Percentiles rank a stretch among this genome's conserved stretches.
Evolutionary conservation across 2,329 filamentous ascomycete species (phyloP).

Genomic region (Didymella arachidicola): DNA sequence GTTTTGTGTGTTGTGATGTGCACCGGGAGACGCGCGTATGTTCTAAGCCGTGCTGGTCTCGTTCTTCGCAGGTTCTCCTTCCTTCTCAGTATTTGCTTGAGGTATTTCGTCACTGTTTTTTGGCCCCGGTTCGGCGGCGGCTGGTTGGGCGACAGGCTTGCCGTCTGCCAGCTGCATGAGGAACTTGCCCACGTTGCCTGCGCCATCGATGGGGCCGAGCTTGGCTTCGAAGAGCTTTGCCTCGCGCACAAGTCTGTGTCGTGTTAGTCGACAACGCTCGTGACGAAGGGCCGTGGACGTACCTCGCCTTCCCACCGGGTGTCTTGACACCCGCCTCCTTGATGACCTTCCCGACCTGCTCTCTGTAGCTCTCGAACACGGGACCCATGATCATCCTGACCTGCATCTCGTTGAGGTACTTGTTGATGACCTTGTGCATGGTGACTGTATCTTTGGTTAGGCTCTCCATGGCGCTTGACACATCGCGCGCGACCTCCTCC

Average conservation of each 20-base stretch:
- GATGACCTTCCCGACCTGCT: slow-evolving; percentile 78
- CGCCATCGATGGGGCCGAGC: slow-evolving; percentile 80
- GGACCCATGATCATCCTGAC: slow-evolving; percentile 85
- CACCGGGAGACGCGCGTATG: no score
- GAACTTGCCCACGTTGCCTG: slow-evolving; percentile 74
- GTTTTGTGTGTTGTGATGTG: no score
- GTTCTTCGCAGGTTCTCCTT: neutral
- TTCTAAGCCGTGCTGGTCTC: neutral
- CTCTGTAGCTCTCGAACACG: slow-evolving; percentile 82
- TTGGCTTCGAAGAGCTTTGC: slow-evolving; percentile 74
- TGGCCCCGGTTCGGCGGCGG: slow-evolving; percentile 15
- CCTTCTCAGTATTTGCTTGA: neutral
- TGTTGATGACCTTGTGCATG: slow-evolving; percentile 81
- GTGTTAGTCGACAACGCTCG: neutral
- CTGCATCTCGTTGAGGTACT: slow-evolving; percentile 78
- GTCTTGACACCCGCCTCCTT: slow-evolving; percentile 70
- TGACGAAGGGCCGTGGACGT: slow-evolving; percentile 39
- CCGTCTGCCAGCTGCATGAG: slow-evolving; percentile 70
- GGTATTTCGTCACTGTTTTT: slow-evolving; percentile 12
- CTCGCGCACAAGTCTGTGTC: slow-evolving; percentile 74
- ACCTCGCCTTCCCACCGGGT: slow-evolving; percentile 75
- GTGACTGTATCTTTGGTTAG: slow-evolving; percentile 85
- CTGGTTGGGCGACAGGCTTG: slow-evolving; percentile 55
- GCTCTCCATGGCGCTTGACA: slow-evolving; percentile 82
- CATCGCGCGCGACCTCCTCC: slow-evolving; percentile 51